Base-by-base conservation (phyloP, 2,329 filamentous ascomycete genomes). In the Aureobasidium melanogenum region DNA sequence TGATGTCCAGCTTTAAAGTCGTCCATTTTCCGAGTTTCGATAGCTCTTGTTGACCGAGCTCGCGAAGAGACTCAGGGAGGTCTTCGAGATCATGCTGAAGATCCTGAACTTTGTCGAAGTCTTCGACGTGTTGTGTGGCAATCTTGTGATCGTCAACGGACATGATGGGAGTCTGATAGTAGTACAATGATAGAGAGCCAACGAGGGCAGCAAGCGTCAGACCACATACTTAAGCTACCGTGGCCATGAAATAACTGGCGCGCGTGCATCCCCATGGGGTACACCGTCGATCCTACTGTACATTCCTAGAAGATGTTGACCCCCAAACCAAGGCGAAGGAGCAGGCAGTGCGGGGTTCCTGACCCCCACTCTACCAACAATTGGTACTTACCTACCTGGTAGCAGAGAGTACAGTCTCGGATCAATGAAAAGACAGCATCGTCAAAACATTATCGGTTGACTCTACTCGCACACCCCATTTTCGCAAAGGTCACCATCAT, bases 401-500 rank as follows among this genome's bases (percentile, higher is more conserved):
- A 15, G 10, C 43, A 26, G 8, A 26, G 2, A 26, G 22, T 46
- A 12, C 43, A 10, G 12, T 26, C 6, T 2, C 26, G 19, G 26
- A 30, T 7, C 8, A 6, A 5, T 5, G 8, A 17, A 9, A 46
- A 10, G 12, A 46, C 24, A 7, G 5, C 15, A 3, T 26, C 19
- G 36, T 3, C 24, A 10, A 6, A 17, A 28, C 15, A n/a, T 26
- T 17, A n/a, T 32, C 28, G 32, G 5, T 4, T n/a, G 15, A 30
- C 1, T n/a, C 17, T 14, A 8, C 24, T 28, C n/a, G 7, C 19
- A 15, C 43, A 46, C 9, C 22, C 34, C 5, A 43, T 5, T 26
- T 9, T 32, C 15, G 22, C 10, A 22, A 38, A 38, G 5, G 9
- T 34, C 14, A 56, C 28, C 34, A 34, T 9, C 12, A 73, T 75